phyloP scores from a whole-genome alignment of 2,329 filamentous ascomycete genomes.

The Fusarium cyanostomum region DNA sequence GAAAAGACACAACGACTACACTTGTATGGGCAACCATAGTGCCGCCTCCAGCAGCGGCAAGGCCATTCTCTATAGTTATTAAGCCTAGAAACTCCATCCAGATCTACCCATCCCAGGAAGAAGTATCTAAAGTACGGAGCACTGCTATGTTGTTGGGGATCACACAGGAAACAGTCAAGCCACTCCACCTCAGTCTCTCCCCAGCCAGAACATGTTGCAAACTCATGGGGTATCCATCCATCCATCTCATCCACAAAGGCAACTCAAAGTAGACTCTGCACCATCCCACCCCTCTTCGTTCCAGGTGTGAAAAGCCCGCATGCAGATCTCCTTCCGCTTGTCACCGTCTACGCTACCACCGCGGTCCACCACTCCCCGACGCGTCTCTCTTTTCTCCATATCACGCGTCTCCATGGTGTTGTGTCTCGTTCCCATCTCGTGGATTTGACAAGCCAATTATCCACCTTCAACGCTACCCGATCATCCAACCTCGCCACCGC shows the following conservation, averaged over 20 bases:
- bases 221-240: constrained; percentile 35
- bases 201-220: constrained; percentile 11
- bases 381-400: constrained; percentile 35
- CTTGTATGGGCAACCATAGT: neutral
- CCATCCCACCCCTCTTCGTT: constrained; percentile 19
- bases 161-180: neutral
- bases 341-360: constrained; percentile 5
- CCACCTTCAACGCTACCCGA: constrained; percentile 21
- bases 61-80: neutral
- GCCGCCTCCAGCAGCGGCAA: neutral
- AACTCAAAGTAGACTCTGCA: neutral
- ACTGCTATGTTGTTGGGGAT: neutral
- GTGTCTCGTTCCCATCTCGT: constrained; percentile 16
- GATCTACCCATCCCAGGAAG: neutral
- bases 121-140: neutral
- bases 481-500: constrained; percentile 30
- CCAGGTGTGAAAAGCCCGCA: constrained; percentile 20
- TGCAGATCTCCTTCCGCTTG: constrained; percentile 25
- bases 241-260: constrained; percentile 20
- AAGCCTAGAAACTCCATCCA: neutral
- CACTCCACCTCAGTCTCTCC: constrained; percentile 3
- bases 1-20: neutral
- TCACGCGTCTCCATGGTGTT: constrained; percentile 41
- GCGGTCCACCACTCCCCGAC: constrained; percentile 30
- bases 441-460: constrained; percentile 16